Evolutionary conservation across 257 asterid genomes (phyloP), one percentile per base, ranked within the genome.

Genomic region (Verbascum thapsus): DNA sequence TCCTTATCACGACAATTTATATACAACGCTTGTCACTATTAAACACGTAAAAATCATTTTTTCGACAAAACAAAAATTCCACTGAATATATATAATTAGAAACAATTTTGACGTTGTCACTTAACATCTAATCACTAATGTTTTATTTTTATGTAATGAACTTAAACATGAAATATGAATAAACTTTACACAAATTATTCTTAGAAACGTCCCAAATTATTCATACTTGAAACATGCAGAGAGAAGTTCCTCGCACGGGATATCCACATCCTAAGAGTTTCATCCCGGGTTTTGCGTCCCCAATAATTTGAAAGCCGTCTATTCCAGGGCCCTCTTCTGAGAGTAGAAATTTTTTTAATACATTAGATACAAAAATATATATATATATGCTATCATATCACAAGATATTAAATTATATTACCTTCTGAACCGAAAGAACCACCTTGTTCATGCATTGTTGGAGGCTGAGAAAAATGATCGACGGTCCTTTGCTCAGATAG

Each of bases 171-270:
- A 54, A 49, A 52, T 41, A 55, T 9, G n/a, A 61, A 49, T 50
- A 57, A 34, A 40, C 38, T 56, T 22, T 32, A 59, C 74, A 58
- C 2, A 26, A 26, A 26, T 26, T 26, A 26, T 26, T 26, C 32
- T 26, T 26, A 26, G 32, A 26, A n/a, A 26, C 5, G 32, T 26
- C 32, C 32, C 5, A 26, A 26, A 5, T 56, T 22, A 44, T 32
- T 63, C 74, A 58, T 82, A 92, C 99, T 96, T 87, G 99, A 80
- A 92, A 92, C 97, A 92, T 92, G 80, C 99, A 92, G 66, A 92
- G 95, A 58, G 95, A 85, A 61, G 99, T 92, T 78, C 99, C 99
- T 45, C 89, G 91, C 43, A 83, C 96, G 53, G 96, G 96, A 82
- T 51, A 89, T 61, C 99, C 99, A 81, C 96, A 87, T 64, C 99